Evolutionary conservation across 23 red algal genomes (phyloP).

Genomic region (Gracilaria vermiculophylla): DNA sequence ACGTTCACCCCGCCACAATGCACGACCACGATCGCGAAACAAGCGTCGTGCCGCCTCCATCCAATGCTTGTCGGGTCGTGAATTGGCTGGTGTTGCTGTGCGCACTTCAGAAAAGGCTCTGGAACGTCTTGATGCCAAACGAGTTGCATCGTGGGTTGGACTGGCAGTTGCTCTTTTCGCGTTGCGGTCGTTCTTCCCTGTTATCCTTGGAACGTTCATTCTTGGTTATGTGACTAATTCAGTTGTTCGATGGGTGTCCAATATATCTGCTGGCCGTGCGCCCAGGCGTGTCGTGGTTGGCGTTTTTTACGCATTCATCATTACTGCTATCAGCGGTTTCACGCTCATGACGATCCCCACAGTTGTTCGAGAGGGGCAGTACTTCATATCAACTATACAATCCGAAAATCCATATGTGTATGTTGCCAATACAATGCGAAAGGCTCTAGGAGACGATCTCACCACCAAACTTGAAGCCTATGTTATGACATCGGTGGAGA

Average conservation of each 20-base stretch:
- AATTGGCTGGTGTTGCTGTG: slow-evolving; percentile 36
- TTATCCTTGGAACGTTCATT: slow-evolving; percentile 92
- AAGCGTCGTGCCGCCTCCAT: slow-evolving; percentile 2
- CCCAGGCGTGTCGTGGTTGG: slow-evolving; percentile 74
- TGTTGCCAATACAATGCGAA: slow-evolving; percentile 86
- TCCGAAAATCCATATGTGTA: slow-evolving; percentile 94
- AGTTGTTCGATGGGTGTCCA: slow-evolving; percentile 55
- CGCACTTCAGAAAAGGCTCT: slow-evolving; percentile 33
- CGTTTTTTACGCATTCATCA: slow-evolving; percentile 82
- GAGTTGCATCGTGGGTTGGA: slow-evolving; percentile 69
- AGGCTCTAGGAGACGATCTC: slow-evolving; percentile 86
- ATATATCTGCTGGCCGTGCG: slow-evolving; percentile 18
- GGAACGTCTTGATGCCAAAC: slow-evolving; percentile 41
- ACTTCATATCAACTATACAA: slow-evolving; percentile 90
- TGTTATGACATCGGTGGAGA: slow-evolving; percentile 62
- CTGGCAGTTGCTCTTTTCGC: slow-evolving; percentile 34
- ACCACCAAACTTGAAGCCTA: slow-evolving; percentile 84
- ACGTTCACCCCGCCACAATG: not conserved
- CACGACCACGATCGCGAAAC: slow-evolving; percentile 2
- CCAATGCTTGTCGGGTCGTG: slow-evolving; percentile 35
- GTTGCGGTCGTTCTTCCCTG: slow-evolving; percentile 88
- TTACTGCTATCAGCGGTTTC: slow-evolving; percentile 73
- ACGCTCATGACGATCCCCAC: slow-evolving; percentile 88
- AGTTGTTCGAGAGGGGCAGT: slow-evolving; percentile 85
- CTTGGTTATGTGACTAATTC: slow-evolving; percentile 86